Evolutionary conservation across 805 yeast species (phyloP).

Genomic region (Metschnikowia anglica): DNA sequence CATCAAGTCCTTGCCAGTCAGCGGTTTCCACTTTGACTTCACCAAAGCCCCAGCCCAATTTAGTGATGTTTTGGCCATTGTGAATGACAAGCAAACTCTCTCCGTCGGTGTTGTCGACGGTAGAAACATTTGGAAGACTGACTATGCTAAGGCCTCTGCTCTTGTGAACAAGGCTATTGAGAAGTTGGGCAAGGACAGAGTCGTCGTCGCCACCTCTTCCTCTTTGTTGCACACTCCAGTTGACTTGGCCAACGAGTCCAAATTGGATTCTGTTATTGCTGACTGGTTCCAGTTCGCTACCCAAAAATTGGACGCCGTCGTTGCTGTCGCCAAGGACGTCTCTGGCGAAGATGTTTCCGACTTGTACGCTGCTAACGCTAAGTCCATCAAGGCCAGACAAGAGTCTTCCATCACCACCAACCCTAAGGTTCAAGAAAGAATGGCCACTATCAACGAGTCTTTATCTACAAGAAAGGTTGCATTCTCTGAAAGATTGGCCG

Average conservation of each 20-base stretch:
- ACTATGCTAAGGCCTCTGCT: constrained; percentile 82
- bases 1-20: constrained; percentile 85
- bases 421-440: constrained; percentile 84
- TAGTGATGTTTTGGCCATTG: constrained; percentile 69
- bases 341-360: constrained; percentile 78
- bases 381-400: constrained; percentile 79
- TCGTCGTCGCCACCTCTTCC: constrained; percentile 90
- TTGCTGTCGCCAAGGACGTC: constrained; percentile 81
- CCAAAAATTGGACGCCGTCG: constrained; percentile 93
- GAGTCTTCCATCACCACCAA: constrained; percentile 89
- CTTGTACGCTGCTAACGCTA: constrained; percentile 81
- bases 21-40: constrained; percentile 95
- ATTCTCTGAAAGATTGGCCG: constrained; percentile 82
- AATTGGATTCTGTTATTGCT: constrained; percentile 86
- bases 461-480: constrained; percentile 81
- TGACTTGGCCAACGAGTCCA: constrained; percentile 88
- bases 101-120: constrained; percentile 98
- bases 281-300: constrained; percentile 99
- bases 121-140: constrained; percentile 99
- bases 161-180: constrained; percentile 79
- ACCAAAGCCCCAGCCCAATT: constrained; percentile 96
- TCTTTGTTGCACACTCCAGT: constrained; percentile 98
- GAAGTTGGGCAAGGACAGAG: constrained; percentile 83
- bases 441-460: constrained; percentile 71
- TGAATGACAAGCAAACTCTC: constrained; percentile 69